Conservation (phyloP, 768 basidiomycete species). For the Lactarius vividus region DNA sequence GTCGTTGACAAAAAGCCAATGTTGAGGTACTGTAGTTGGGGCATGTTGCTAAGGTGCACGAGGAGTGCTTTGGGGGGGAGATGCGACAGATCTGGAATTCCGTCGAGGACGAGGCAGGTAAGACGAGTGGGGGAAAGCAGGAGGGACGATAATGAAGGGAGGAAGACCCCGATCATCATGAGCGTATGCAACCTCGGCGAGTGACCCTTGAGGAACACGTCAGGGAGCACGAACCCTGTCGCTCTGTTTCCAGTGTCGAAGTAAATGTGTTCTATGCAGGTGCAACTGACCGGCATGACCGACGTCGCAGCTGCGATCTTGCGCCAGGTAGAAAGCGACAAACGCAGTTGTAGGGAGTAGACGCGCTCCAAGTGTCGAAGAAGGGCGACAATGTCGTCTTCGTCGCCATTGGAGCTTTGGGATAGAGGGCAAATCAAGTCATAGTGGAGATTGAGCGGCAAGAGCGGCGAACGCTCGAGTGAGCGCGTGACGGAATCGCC, state of each 20-base stretch:
- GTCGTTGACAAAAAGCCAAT: neutral
- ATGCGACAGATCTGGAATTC: neutral
- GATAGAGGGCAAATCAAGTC: neutral
- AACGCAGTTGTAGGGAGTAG: neutral
- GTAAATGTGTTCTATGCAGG: slow-evolving; percentile 1
- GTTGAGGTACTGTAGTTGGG: neutral
- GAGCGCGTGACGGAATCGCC: neutral
- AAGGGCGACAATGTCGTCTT: neutral
- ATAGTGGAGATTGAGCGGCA: slow-evolving; percentile 5
- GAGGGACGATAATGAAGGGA: neutral
- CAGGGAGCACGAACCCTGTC: slow-evolving; percentile 1
- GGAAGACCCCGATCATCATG: neutral
- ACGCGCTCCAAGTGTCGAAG: slow-evolving; percentile 2
- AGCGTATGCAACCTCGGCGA: neutral
- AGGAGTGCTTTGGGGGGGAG: slow-evolving; percentile 3
- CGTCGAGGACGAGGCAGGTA: neutral
- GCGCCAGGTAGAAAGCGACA: slow-evolving; percentile 3
- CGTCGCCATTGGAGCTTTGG: neutral
- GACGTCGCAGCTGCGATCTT: neutral
- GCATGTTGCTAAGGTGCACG: neutral
- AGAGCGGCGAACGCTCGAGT: slow-evolving; percentile 1
- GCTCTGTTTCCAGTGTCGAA: slow-evolving; percentile 2
- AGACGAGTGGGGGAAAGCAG: slow-evolving; percentile 1
- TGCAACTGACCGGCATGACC: neutral
- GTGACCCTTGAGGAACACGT: neutral